phyloP scores from a whole-genome alignment of 208 protist species.

The Leishmania major region DNA sequence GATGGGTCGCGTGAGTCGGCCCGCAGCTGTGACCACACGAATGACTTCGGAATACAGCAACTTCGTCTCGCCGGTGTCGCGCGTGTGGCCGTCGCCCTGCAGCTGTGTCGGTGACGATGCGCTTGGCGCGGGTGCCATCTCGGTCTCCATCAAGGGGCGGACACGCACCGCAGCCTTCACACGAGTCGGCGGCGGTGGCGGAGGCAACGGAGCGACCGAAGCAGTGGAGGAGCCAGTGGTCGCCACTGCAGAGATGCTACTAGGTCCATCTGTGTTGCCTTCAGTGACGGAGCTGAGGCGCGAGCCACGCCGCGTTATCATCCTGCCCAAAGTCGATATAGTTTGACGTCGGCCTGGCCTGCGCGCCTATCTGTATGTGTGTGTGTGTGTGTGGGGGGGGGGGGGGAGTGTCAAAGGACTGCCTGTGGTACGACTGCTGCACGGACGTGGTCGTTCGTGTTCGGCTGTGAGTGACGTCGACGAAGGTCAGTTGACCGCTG shows the following conservation, averaged over 20 bases:
- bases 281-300: not conserved
- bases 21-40: conserved; percentile 27
- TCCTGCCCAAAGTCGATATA: not conserved
- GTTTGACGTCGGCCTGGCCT: not conserved
- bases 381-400: too few species aligned
- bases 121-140: conserved; percentile 2
- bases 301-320: not conserved
- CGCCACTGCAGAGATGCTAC: not conserved
- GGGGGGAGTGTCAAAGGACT: not conserved
- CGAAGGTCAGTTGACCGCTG: not conserved
- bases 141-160: conserved; percentile 18
- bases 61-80: not conserved
- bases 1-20: conserved; percentile 15
- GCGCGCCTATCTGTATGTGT: too few species aligned
- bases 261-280: not conserved
- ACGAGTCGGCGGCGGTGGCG: not conserved
- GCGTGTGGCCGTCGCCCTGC: not conserved
- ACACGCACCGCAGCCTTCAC: conserved; percentile 32
- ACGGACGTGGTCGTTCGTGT: not conserved
- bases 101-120: not conserved
- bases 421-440: not conserved
- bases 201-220: not conserved
- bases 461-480: not conserved
- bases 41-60: conserved; percentile 13
- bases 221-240: not conserved